phyloP scores from a whole-genome alignment of 768 basidiomycete genomes.

The Podaxis rugospora region DNA sequence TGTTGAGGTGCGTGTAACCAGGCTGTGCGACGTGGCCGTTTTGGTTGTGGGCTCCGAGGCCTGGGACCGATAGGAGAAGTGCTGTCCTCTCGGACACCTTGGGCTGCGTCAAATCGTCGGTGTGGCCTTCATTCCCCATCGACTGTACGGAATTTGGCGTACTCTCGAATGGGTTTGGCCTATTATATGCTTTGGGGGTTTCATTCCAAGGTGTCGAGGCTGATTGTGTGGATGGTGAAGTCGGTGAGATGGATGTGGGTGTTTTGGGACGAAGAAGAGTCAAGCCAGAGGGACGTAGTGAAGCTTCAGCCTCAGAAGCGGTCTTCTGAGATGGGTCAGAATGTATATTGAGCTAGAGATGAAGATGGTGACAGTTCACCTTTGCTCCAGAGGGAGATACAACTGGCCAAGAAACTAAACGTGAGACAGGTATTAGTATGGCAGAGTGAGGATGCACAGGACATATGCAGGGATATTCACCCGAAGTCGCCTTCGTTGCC shows the following conservation, averaged over 20 bases:
- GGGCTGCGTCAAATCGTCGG: not conserved
- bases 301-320: not conserved
- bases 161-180: not conserved
- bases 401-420: not conserved
- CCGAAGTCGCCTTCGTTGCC: not conserved
- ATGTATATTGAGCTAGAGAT: not conserved
- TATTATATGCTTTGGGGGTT: not conserved
- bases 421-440: not conserved
- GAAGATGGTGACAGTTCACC: not conserved
- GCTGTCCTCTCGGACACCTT: constrained; percentile 1
- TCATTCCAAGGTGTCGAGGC: constrained; percentile 6
- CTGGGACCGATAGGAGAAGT: not conserved
- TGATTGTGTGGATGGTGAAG: constrained; percentile 7
- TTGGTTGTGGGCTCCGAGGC: not conserved
- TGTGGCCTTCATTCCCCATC: not conserved
- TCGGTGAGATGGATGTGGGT: not conserved
- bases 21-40: not conserved
- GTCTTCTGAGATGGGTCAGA: not conserved
- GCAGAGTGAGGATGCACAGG: not conserved
- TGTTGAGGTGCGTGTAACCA: not conserved
- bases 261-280: constrained; percentile 26
- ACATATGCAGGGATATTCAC: not conserved
- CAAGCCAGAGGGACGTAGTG: constrained; percentile 26
- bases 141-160: not conserved
- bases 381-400: not conserved